phyloP scores from a whole-genome alignment of 768 basidiomycete species.

The Mycena alexandri region DNA sequence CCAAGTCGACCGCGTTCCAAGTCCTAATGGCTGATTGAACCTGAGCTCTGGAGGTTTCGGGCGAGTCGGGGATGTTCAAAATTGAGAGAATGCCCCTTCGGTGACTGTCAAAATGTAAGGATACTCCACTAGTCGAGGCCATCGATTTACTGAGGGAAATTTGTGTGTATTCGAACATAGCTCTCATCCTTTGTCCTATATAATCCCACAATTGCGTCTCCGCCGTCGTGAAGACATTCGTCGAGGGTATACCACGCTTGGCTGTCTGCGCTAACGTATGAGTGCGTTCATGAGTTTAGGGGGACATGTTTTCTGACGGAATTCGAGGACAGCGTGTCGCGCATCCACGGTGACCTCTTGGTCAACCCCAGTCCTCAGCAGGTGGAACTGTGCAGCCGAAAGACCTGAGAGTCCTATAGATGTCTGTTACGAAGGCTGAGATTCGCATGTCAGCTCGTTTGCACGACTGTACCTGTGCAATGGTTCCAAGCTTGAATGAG shows the following conservation, averaged over 20 bases:
- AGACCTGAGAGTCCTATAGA: conserved; percentile 65
- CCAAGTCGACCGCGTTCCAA: conserved; percentile 62
- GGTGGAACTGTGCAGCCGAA: conserved; percentile 64
- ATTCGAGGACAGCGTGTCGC: conserved; percentile 68
- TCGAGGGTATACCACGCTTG: conserved; percentile 65
- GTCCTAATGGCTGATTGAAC: conserved; percentile 53
- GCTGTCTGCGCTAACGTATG: conserved; percentile 52
- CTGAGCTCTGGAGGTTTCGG: conserved; percentile 47
- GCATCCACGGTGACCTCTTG: conserved; percentile 67
- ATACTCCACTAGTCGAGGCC: background rate
- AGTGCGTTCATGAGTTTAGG: background rate
- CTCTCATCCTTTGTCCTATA: conserved; percentile 65
- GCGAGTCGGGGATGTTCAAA: conserved; percentile 50
- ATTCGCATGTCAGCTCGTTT: conserved; percentile 4
- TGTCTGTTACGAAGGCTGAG: conserved; percentile 46
- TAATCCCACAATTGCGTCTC: conserved; percentile 65
- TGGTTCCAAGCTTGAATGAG: conserved; percentile 65
- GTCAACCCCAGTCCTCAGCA: conserved; percentile 57
- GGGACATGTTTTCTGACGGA: conserved; percentile 49
- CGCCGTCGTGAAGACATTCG: conserved; percentile 50
- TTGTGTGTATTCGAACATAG: conserved; percentile 71
- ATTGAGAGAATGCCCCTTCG: conserved; percentile 63
- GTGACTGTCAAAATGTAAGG: conserved; percentile 53
- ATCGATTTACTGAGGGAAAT: conserved; percentile 68
- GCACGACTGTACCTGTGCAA: conserved; percentile 59